A percentile compares a stretch with the other conserved stretches of the same genome.
Evolutionary conservation across 2,329 filamentous ascomycete genomes (phyloP).

Genomic region (Sarocladiaceae sp.): DNA sequence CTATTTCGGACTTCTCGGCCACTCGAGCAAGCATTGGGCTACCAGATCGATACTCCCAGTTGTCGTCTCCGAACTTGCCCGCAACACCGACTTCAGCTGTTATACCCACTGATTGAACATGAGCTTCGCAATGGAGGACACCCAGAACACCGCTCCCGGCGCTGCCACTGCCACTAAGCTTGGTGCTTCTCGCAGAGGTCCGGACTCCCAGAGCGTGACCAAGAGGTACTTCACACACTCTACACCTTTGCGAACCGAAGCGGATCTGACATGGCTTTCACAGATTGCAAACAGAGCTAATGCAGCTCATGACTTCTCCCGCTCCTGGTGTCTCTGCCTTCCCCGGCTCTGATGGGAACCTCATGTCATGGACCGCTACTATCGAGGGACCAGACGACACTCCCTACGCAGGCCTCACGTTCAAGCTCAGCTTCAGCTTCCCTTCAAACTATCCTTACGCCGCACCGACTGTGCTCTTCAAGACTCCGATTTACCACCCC

Average conservation of each 20-base stretch:
- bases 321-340: constrained; percentile 94
- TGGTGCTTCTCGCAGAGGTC: constrained; percentile 48
- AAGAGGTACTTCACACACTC: constrained; percentile 56
- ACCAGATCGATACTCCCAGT: too few species aligned
- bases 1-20: not conserved
- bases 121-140: constrained; percentile 48
- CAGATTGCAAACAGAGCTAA: constrained; percentile 93
- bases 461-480: constrained; percentile 89
- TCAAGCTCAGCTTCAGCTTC: constrained; percentile 92
- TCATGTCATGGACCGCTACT: constrained; percentile 89
- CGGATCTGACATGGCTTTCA: constrained; percentile 12
- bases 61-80: too few species aligned
- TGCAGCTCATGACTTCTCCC: constrained; percentile 96
- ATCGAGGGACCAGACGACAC: constrained; percentile 89
- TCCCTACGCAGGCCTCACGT: constrained; percentile 79
- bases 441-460: constrained; percentile 90
- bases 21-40: not conserved
- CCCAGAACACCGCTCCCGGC: constrained; percentile 64
- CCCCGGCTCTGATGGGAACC: constrained; percentile 82
- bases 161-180: constrained; percentile 60
- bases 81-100: not conserved
- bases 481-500: constrained; percentile 97
- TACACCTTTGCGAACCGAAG: not conserved
- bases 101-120: constrained; percentile 19
- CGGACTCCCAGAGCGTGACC: constrained; percentile 69